Percentiles rank a stretch among this genome's conserved stretches.
These are phyloP conservation scores for Solanum commersonii DNA, from an alignment of 257 asterid species.

Conservation along the genomic window DNA sequence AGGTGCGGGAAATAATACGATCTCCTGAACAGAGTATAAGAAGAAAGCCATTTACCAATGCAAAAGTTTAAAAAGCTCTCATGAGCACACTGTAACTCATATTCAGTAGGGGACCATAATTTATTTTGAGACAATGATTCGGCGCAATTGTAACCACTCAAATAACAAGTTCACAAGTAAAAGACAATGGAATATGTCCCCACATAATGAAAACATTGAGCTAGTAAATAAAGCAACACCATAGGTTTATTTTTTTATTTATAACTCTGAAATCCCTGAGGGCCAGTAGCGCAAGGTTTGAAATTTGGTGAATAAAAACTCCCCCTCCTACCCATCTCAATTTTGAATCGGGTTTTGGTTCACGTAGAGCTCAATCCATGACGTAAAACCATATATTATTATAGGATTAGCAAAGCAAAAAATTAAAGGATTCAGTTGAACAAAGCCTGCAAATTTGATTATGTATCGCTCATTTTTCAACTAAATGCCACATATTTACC, in stretches of 20 bases:
- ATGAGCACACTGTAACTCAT: background rate
- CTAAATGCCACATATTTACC: background rate
- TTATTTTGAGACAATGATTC: background rate
- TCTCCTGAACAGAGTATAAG: background rate
- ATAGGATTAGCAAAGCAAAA: background rate
- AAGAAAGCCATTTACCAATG: background rate
- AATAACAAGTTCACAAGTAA: background rate
- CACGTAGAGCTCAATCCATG: background rate
- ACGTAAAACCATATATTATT: background rate
- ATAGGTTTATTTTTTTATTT: background rate
- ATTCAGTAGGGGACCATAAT: background rate
- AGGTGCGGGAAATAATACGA: background rate
- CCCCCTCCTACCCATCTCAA: background rate
- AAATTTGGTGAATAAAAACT: background rate
- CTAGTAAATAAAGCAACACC: background rate
- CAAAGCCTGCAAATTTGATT: background rate
- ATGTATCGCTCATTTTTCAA: background rate
- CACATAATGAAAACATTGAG: background rate
- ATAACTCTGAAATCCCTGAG: background rate
- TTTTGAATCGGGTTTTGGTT: background rate
- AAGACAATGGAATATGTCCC: background rate
- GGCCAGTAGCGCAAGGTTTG: background rate
- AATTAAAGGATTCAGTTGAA: no score
- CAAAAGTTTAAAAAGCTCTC: background rate
- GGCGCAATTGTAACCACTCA: background rate